phyloP scores from a whole-genome alignment of 768 basidiomycete species.

The Termitomyces sp. region DNA sequence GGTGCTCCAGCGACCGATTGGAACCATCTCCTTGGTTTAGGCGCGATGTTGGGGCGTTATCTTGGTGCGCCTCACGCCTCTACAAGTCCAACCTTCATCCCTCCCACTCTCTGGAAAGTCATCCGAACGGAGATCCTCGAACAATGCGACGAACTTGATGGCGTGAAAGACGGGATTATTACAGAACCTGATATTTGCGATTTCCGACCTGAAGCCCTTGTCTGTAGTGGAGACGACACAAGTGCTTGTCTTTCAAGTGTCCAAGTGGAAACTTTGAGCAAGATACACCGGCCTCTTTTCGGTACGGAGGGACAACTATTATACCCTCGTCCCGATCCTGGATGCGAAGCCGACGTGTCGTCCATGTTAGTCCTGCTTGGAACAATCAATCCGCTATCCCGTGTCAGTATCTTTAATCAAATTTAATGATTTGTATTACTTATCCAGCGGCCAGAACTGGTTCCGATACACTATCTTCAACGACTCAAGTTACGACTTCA shows the following conservation, averaged over 20 bases:
- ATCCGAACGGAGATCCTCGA: neutral
- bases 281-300: neutral
- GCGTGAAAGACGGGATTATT: slow-evolving; percentile 1
- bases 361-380: neutral
- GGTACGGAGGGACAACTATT: neutral
- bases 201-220: slow-evolving; percentile 1
- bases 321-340: slow-evolving; percentile 5
- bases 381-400: neutral
- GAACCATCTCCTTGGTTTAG: neutral
- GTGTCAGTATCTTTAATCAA: neutral
- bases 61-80: neutral
- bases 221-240: neutral
- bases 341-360: neutral
- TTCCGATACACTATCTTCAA: slow-evolving; percentile 2
- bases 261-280: neutral
- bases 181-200: slow-evolving; percentile 2
- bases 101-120: neutral
- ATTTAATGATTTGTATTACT: neutral
- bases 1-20: neutral
- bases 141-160: slow-evolving; percentile 2
- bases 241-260: neutral
- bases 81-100: neutral
- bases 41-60: neutral
- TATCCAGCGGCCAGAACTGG: neutral
- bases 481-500: slow-evolving; percentile 3